These are phyloP conservation scores for Candida vartiovaarae DNA, from an alignment of 805 yeast species.

Conservation along the genomic window DNA sequence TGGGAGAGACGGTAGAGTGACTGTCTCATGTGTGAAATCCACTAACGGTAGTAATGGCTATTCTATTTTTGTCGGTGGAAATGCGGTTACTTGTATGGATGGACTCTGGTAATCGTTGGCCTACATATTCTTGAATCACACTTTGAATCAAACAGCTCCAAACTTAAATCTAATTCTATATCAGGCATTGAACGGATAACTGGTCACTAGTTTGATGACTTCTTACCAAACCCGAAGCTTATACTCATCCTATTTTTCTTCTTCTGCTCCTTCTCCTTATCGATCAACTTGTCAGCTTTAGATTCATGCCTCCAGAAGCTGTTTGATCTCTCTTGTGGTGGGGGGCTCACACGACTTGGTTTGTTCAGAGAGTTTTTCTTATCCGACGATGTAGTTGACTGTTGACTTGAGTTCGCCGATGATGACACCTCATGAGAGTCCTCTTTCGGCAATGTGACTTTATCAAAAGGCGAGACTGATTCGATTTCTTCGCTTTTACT, in stretches of 20 bases:
- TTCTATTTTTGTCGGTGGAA: constrained; percentile 32
- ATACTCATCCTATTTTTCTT: constrained; percentile 22
- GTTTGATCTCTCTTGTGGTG: not conserved
- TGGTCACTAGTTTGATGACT: not conserved
- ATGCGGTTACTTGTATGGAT: constrained; percentile 30
- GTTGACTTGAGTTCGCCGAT: constrained; percentile 13
- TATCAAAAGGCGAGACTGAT: constrained; percentile 17
- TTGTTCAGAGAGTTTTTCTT: not conserved
- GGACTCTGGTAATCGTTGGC: constrained; percentile 21
- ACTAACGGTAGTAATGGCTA: constrained; percentile 5
- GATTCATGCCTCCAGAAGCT: constrained; percentile 18
- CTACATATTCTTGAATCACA: no score
- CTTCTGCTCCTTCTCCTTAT: constrained; percentile 3
- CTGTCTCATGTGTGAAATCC: constrained; percentile 18
- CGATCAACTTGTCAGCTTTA: constrained; percentile 2
- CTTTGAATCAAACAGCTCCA: no score
- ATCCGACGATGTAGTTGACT: constrained; percentile 15
- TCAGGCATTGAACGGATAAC: not conserved
- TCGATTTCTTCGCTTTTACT: constrained; percentile 5
- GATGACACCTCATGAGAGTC: constrained; percentile 9
- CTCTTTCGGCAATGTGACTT: constrained; percentile 3
- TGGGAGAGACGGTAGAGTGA: constrained; percentile 33
- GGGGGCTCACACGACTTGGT: not conserved
- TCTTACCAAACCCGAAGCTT: constrained; percentile 13
- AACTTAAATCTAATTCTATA: no score